Percentiles rank a stretch among this genome's conserved stretches.
Conservation (phyloP, 1,284 basidiomycete genomes). For the Malassezia dermatis region DNA sequence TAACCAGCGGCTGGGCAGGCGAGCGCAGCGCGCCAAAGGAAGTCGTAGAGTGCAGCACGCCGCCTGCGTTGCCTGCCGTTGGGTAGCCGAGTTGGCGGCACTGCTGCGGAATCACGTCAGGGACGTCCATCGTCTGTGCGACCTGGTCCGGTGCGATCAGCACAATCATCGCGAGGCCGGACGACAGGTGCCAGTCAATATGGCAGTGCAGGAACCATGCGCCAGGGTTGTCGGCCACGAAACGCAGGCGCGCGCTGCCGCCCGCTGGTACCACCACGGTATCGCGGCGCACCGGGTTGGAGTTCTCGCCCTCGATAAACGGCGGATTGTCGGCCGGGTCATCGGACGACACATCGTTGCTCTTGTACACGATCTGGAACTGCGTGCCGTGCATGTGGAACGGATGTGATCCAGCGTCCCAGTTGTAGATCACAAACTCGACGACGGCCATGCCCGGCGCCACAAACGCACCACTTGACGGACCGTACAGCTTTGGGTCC, state of each 20-base stretch:
- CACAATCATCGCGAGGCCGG: slow-evolving; percentile 63
- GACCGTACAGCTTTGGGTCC: slow-evolving; percentile 9
- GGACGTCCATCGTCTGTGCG: slow-evolving; percentile 52
- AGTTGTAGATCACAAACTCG: slow-evolving; percentile 69
- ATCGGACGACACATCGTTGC: slow-evolving; percentile 64
- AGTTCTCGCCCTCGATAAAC: slow-evolving; percentile 62
- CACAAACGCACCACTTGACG: slow-evolving; percentile 54
- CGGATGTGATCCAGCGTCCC: slow-evolving; percentile 64
- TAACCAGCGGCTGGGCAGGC: slow-evolving; percentile 6
- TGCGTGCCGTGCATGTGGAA: slow-evolving; percentile 20
- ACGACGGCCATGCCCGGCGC: slow-evolving; percentile 64
- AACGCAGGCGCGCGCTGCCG: slow-evolving; percentile 58
- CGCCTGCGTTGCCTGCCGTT: slow-evolving; percentile 44
- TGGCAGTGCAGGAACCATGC: slow-evolving; percentile 50
- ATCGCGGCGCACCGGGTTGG: slow-evolving; percentile 77
- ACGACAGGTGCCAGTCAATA: slow-evolving; percentile 59
- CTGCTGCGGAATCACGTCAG: slow-evolving; percentile 56
- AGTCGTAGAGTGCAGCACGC: slow-evolving; percentile 27
- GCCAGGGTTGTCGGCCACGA: slow-evolving; percentile 61
- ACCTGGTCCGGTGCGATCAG: slow-evolving; percentile 59
- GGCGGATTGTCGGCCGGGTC: slow-evolving; percentile 69
- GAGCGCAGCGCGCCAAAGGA: slow-evolving; percentile 19
- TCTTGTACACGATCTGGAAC: slow-evolving; percentile 57
- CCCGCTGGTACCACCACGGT: slow-evolving; percentile 54
- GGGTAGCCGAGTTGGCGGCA: slow-evolving; percentile 59